Conservation (phyloP, 2,329 filamentous ascomycete species). For the Colletotrichum sp. region DNA sequence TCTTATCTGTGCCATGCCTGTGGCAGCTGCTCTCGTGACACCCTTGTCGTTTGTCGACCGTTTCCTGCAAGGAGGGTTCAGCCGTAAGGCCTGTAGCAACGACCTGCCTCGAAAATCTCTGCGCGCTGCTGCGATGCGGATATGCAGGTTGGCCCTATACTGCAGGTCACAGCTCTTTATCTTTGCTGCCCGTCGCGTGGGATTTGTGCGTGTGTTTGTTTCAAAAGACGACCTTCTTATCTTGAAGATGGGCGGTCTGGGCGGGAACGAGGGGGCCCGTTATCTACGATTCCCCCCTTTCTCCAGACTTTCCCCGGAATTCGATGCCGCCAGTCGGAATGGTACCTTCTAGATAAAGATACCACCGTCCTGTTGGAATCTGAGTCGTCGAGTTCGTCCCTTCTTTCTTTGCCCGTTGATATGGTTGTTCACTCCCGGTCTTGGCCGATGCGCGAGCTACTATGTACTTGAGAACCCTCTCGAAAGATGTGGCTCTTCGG, state of each 20-base stretch:
- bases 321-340: background rate
- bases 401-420: background rate
- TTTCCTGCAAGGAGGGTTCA: background rate
- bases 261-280: background rate
- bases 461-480: background rate
- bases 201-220: background rate
- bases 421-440: background rate
- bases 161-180: background rate
- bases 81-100: background rate
- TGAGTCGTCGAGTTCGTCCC: background rate
- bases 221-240: conserved; percentile 3
- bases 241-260: conserved; percentile 8
- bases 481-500: background rate
- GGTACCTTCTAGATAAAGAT: background rate
- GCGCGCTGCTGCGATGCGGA: background rate
- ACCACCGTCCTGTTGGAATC: background rate
- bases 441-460: background rate
- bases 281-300: background rate
- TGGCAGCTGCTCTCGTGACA: background rate
- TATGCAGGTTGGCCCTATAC: background rate
- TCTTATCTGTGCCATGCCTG: background rate
- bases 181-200: background rate
- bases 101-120: background rate
- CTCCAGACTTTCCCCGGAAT: background rate
- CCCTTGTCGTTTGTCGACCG: background rate